Percentiles rank a stretch among this genome's conserved stretches.
phyloP scores from a whole-genome alignment of 2,329 filamentous ascomycete species.

The Pseudogymnoascus verrucosus region DNA sequence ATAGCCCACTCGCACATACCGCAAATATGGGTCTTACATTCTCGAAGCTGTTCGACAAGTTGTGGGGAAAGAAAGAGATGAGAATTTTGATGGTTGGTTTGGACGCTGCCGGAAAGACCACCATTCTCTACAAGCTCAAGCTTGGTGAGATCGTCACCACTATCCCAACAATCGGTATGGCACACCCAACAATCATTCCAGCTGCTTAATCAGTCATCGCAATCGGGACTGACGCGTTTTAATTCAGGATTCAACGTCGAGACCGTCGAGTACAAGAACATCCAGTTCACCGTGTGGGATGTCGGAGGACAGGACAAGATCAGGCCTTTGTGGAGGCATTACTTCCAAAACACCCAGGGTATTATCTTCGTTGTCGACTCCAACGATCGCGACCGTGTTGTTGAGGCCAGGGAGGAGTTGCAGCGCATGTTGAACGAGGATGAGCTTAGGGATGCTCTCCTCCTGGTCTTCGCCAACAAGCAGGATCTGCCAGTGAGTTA shows the following conservation, averaged over 20 bases:
- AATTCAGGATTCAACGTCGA: slow-evolving; percentile 92
- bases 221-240: neutral
- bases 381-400: slow-evolving; percentile 96
- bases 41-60: slow-evolving; percentile 91
- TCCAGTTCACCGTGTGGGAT: slow-evolving; percentile 99
- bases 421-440: slow-evolving; percentile 98
- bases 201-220: neutral
- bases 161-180: slow-evolving; percentile 91
- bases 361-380: slow-evolving; percentile 99
- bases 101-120: slow-evolving; percentile 99
- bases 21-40: slow-evolving; percentile 95
- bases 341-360: slow-evolving; percentile 99
- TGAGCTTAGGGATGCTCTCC: slow-evolving; percentile 92
- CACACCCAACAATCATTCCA: neutral
- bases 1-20: slow-evolving; percentile 33
- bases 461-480: slow-evolving; percentile 99
- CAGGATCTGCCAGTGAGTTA: slow-evolving; percentile 90
- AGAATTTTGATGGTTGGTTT: slow-evolving; percentile 99
- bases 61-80: slow-evolving; percentile 99
- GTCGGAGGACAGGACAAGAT: slow-evolving; percentile 99
- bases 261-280: slow-evolving; percentile 99
- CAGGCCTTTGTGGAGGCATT: slow-evolving; percentile 97
- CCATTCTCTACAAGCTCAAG: slow-evolving; percentile 99
- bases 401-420: slow-evolving; percentile 92
- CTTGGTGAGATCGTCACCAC: slow-evolving; percentile 98